Percentiles rank a stretch among this genome's conserved stretches.
Evolutionary conservation across 495 filamentous ascomycete genomes (phyloP).

Genomic region (Daldinia loculata): DNA sequence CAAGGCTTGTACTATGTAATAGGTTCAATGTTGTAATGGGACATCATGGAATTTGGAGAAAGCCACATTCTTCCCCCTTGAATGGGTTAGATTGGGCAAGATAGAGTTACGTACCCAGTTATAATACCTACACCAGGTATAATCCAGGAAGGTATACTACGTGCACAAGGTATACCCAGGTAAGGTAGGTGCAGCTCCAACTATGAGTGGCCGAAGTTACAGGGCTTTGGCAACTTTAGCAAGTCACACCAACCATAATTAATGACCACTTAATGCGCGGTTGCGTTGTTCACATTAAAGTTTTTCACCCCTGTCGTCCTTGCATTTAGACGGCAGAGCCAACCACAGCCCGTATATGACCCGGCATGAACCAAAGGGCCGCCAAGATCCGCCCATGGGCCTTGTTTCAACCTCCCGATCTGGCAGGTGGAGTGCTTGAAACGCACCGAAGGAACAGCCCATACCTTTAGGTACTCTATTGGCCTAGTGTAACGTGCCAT

Average conservation of each 20-base stretch:
- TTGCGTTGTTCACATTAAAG: constrained; percentile 25
- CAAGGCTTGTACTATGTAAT: constrained; percentile 3
- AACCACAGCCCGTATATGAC: constrained; percentile 28
- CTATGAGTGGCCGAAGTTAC: constrained; percentile 30
- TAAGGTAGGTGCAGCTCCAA: neutral
- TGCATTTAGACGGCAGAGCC: constrained; percentile 35
- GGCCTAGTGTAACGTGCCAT: constrained; percentile 43
- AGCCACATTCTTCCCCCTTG: constrained; percentile 6
- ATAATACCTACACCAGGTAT: neutral
- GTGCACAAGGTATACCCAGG: neutral
- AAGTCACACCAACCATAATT: neutral
- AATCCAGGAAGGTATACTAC: too few species aligned
- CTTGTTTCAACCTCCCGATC: constrained; percentile 31
- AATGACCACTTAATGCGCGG: constrained; percentile 12
- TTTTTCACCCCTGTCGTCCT: constrained; percentile 22
- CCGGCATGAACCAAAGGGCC: neutral
- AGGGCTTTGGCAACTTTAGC: neutral
- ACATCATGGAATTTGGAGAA: constrained; percentile 29
- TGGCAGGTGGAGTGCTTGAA: constrained; percentile 41
- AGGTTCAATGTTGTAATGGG: constrained; percentile 4
- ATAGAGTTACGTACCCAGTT: neutral
- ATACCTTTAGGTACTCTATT: constrained; percentile 25
- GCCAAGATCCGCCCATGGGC: neutral
- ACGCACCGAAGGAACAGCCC: constrained; percentile 34
- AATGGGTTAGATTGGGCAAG: neutral